Evolutionary conservation across 2,329 filamentous ascomycete species (phyloP), one percentile per base, ranked within the genome.

Genomic region (Gyromitra esculenta): DNA sequence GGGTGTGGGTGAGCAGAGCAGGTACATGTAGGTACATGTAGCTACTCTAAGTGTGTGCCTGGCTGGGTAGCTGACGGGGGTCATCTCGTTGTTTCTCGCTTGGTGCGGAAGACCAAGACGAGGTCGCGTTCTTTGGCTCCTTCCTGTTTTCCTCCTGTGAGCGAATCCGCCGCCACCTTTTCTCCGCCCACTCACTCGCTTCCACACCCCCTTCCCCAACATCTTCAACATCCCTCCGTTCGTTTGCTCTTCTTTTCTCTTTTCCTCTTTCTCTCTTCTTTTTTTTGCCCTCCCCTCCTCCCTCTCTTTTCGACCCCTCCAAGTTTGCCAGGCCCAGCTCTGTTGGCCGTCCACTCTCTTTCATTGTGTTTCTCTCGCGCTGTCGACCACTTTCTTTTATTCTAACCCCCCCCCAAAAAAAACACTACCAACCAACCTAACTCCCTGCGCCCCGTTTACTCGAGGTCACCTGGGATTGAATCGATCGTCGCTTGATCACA

Each of bases 301-400:
- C 63, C 52, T 60, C 62, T 64, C 62, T 60, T 62, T 62, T 35
- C 18, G 63, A 31, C 67, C 74, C 67, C 72, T 78, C 76, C 62
- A 73, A 68, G 65, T 78, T 78, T 76, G 57, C 60, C 25, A 73
- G 78, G 76, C 73, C 69, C 62, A 68, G 67, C 75, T 77, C 64
- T 74, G 68, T 73, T 70, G 78, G 71, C 78, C 73, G 76, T 79
- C 78, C 78, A 72, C 76, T 79, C 78, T 77, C 74, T 79, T 78
- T 78, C 65, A 59, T 68, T 78, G 70, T 78, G 63, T 77, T 57
- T 76, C 66, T 75, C 37, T 62, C 75, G 75, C 75, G 8, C 50
- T 31, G 75, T 77, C 66, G 72, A 57, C 75, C 43, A 66, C 73
- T 67, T 71, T 75, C 75, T 56, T 71, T 75, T 77, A 69, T 68